Conservation (phyloP, 2,329 filamentous ascomycete species). For the Nemania bipapillata region DNA sequence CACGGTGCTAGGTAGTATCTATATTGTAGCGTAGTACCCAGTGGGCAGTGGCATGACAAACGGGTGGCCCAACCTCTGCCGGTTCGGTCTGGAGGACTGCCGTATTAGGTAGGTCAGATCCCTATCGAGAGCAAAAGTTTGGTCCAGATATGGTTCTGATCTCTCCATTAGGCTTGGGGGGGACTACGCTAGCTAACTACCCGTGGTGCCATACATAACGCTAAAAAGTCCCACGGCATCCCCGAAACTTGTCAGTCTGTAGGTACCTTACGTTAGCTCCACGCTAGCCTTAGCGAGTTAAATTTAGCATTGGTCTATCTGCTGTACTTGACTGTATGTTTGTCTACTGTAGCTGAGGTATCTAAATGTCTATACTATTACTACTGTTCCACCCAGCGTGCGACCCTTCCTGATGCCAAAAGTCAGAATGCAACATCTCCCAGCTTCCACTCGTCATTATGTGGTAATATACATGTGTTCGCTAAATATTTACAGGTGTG, state of each 20-base stretch:
- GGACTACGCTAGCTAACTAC: conserved; percentile 1
- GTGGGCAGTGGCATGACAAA: neutral
- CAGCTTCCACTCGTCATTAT: neutral
- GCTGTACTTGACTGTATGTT: neutral
- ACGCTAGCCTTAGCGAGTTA: neutral
- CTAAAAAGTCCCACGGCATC: neutral
- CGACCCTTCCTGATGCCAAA: neutral
- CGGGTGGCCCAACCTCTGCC: neutral
- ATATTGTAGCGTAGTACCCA: neutral
- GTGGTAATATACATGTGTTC: neutral
- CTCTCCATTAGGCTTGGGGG: neutral
- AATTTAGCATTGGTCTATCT: neutral
- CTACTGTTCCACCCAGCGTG: neutral
- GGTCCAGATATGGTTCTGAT: neutral
- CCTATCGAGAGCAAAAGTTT: neutral
- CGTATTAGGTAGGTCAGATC: neutral
- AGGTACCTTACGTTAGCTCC: neutral
- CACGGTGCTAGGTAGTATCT: no score
- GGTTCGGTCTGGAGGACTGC: neutral
- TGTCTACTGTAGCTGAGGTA: neutral
- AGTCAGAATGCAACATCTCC: neutral
- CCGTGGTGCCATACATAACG: neutral
- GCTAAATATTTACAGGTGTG: neutral
- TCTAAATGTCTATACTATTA: neutral
- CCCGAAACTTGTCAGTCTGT: neutral